These are phyloP conservation scores for Aspergillus ruber DNA, from an alignment of 2,329 filamentous ascomycete species.

Conservation along the genomic window DNA sequence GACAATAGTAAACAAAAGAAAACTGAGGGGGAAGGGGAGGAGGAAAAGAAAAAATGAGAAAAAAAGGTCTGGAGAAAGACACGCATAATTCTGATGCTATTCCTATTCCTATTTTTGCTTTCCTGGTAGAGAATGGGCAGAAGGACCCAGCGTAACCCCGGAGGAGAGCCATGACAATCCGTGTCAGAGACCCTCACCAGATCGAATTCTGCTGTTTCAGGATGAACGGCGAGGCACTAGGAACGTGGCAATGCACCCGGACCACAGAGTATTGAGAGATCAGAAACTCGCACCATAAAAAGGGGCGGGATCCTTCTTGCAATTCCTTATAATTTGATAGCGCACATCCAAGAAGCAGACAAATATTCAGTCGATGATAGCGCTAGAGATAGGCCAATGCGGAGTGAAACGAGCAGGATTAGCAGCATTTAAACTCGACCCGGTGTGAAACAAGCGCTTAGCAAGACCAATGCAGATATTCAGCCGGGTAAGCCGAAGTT, in stretches of 20 bases:
- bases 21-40: not conserved
- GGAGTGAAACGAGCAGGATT: too few species aligned
- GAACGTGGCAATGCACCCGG: conserved; percentile 1
- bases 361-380: too few species aligned
- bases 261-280: not conserved
- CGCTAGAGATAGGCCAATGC: too few species aligned
- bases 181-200: conserved; percentile 9
- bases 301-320: not conserved
- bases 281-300: not conserved
- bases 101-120: not conserved
- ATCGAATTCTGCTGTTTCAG: conserved; percentile 14
- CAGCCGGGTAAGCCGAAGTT: too few species aligned
- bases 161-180: conserved; percentile 10
- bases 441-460: too few species aligned
- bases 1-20: not conserved
- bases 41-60: not conserved
- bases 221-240: conserved; percentile 14
- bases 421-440: too few species aligned
- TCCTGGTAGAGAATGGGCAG: not conserved
- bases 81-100: not conserved
- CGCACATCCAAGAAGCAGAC: too few species aligned
- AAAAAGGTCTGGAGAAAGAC: not conserved
- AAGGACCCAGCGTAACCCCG: not conserved
- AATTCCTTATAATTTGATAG: too few species aligned
- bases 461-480: too few species aligned